Evolutionary conservation across 495 filamentous ascomycete species (phyloP).

Genomic region (Hypoxylon crocopeplum): DNA sequence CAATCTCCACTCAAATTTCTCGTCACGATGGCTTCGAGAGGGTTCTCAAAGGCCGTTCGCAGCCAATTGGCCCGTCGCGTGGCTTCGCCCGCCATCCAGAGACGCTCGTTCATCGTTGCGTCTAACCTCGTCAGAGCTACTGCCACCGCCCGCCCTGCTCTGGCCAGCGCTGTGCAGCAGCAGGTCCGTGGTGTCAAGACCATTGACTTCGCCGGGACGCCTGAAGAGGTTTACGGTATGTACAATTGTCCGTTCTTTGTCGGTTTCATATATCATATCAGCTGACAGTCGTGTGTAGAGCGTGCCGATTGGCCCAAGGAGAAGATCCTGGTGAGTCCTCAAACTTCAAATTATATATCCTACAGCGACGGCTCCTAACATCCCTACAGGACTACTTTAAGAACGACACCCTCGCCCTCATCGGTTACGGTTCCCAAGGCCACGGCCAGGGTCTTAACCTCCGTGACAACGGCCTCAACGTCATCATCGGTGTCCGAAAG

Average conservation of each 20-base stretch:
- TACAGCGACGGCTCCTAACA: conserved; percentile 20
- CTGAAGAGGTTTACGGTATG: conserved; percentile 91
- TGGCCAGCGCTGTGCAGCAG: conserved; percentile 59
- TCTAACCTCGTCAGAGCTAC: conserved; percentile 64
- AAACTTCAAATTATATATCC: background rate
- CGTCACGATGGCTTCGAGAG: conserved; percentile 83
- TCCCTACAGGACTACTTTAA: conserved; percentile 94
- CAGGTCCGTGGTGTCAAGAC: conserved; percentile 82
- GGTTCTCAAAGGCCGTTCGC: conserved; percentile 82
- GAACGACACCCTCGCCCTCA: conserved; percentile 97
- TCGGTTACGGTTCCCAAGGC: conserved; percentile 97
- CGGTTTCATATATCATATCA: conserved; percentile 1
- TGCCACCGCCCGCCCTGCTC: conserved; percentile 59
- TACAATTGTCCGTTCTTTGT: conserved; percentile 1
- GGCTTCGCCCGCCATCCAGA: conserved; percentile 69
- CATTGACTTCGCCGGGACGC: conserved; percentile 90
- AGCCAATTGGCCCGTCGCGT: conserved; percentile 74
- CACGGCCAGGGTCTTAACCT: conserved; percentile 99
- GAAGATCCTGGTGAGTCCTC: conserved; percentile 82
- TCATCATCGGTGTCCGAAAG: conserved; percentile 98
- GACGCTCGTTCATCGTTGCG: conserved; percentile 73
- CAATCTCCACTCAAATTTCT: conserved; percentile 43
- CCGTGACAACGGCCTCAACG: conserved; percentile 97
- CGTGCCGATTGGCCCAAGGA: conserved; percentile 97
- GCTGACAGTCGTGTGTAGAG: conserved; percentile 62